Conservation (phyloP, 1,284 basidiomycete species). For the Exobasidium rhododendri region DNA sequence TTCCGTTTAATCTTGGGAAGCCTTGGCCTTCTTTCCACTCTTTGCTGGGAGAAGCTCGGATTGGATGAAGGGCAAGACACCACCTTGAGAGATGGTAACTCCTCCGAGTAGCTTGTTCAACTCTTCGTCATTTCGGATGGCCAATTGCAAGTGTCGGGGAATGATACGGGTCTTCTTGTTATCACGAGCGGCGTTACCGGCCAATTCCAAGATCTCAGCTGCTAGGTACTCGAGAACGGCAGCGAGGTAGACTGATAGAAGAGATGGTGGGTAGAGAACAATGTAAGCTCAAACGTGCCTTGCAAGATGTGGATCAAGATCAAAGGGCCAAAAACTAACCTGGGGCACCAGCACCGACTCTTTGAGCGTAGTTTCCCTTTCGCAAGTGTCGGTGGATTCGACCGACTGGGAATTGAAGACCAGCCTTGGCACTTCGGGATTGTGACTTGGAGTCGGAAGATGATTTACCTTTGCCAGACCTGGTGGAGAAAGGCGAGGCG, state of each 20-base stretch:
- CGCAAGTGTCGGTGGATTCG: constrained; percentile 83
- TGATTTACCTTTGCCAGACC: constrained; percentile 49
- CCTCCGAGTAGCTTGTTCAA: constrained; percentile 73
- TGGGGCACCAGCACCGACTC: constrained; percentile 71
- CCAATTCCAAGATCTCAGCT: constrained; percentile 82
- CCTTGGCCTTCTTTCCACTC: constrained; percentile 60
- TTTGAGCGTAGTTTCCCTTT: constrained; percentile 78
- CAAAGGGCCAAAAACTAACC: constrained; percentile 61
- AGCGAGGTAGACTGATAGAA: constrained; percentile 72
- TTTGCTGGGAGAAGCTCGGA: constrained; percentile 69
- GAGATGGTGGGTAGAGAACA: constrained; percentile 55
- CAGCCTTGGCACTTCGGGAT: constrained; percentile 71
- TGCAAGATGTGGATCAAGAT: constrained; percentile 1
- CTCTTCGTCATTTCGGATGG: constrained; percentile 65
- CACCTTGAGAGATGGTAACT: constrained; percentile 85
- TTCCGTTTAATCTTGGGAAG: constrained; percentile 52
- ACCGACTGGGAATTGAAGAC: constrained; percentile 74
- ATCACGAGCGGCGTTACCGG: constrained; percentile 69
- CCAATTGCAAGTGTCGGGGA: constrained; percentile 76
- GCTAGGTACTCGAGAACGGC: constrained; percentile 79
- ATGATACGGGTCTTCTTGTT: constrained; percentile 86
- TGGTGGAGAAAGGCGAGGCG: constrained; percentile 1
- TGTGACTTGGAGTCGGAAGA: constrained; percentile 59
- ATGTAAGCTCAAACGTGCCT: background rate
- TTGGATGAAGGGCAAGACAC: constrained; percentile 69